Evolutionary conservation across 2,329 filamentous ascomycete genomes (phyloP), one percentile per base, ranked within the genome.

Genomic region (Phialophora verrucosa): DNA sequence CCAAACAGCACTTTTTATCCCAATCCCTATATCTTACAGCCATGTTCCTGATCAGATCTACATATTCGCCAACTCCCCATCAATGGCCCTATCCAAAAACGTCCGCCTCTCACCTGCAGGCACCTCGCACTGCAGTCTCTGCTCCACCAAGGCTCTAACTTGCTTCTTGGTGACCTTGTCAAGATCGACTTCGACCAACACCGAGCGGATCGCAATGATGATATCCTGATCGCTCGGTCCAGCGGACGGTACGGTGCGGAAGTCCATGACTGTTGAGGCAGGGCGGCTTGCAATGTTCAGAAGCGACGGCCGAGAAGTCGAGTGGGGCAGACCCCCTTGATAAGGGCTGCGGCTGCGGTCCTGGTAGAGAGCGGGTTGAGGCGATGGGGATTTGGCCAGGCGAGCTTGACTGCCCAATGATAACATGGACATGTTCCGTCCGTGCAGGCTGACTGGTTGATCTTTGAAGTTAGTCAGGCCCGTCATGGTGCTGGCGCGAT

Each of bases 131-230:
- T 97, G 94, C 69, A 99, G 81, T 74, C 93, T 87, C 82, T 97
- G 93, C 81, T 99, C 95, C 12, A 97, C 93, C 53, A 98, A 85
- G 3, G 91, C 93, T 59, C 91, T 86, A 64, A 95, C 90, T 81
- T 98, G 94, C 83, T 99, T 99, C 88, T 98, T 99, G 6, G 95
- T 99, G 56, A 98, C 92, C n/a, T 87, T 94, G 77, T 99, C 95
- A 50, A 99, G 84, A 78, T 99, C 94, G 0, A 97, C 93, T 74
- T 97, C 94, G 17, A 84, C 81, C 69, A 99, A 83, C 73, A 95
- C 95, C 59, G 85, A 83, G 74, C 92, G 90, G 69, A 98, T 94
- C 1, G 91, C 91, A 68, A 96, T 91, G 20, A 92, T 85, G 70
- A 99, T 97, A 67, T 88, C 85, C 54, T 82, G 83, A 74, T 98